Base-by-base conservation (phyloP, 768 basidiomycete genomes). In the Naganishia friedmannii region DNA sequence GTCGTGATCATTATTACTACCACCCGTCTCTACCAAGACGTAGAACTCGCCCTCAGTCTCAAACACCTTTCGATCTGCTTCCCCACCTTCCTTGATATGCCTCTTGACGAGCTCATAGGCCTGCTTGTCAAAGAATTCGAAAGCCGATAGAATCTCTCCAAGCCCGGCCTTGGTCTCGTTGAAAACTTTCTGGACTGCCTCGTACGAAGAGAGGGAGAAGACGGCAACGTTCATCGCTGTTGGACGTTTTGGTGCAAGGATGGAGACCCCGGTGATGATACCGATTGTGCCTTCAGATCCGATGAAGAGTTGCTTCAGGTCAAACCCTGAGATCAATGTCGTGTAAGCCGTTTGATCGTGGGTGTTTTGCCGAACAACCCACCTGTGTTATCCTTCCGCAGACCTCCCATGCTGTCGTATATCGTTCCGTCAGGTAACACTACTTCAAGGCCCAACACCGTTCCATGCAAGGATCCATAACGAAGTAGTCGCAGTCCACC, bases 231-330 rank as follows among this genome's bases (percentile, higher is more conserved):
- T 94, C 65, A 90, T 88, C 5, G 93, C 89, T 76, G 77, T 74
- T 8, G 83, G 82, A 88, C 72, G 89, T 85, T 56, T 91, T 84
- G 96, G 91, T 26, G 94, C 91, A 71, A 97, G 85, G 77, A 99
- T 94, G 3, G 94, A 96, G 46, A 97, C 90, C 28, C 87, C 96
- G 13, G 96, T 99, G 70, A 99, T 88, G 67, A 99, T 85, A 54
- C 96, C 96, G 28, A 99, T 88, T 0, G 95, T 97, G 65, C 96
- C 96, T 79, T 99, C 96, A 7, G 91, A 89, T 15, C 96, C 96
- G 74, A 99, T 96, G 83, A 98, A 99, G 21, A 99, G 86, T 77
- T 99, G 96, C 81, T 99, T 98, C 55, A 99, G 85, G 80, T 99
- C 96, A 79, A 96, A 97, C 15, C 96, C 60, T 63, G 60, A 19